Percentiles rank a stretch among this genome's conserved stretches.
phyloP scores from a whole-genome alignment of 78 protist genomes.

The Tieghemostelium lacteum region DNA sequence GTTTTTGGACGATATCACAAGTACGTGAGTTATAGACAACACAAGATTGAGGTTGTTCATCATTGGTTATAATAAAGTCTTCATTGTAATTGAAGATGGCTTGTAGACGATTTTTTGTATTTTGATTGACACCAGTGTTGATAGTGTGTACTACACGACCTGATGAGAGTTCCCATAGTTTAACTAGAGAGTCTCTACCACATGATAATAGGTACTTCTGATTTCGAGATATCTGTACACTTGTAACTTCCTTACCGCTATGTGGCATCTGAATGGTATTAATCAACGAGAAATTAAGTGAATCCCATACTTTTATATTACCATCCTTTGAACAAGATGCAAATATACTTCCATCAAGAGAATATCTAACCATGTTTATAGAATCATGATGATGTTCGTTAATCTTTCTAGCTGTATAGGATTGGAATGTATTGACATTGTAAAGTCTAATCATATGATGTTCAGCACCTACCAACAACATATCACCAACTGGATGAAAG shows the following conservation, averaged over 20 bases:
- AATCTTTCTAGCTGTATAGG: conserved; percentile 53
- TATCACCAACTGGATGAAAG: conserved; percentile 87
- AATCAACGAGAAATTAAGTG: conserved; percentile 33
- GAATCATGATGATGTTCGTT: conserved; percentile 84
- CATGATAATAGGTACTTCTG: conserved; percentile 82
- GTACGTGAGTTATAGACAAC: conserved; percentile 77
- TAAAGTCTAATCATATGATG: conserved; percentile 83
- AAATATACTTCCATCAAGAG: conserved; percentile 75
- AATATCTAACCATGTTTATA: conserved; percentile 76
- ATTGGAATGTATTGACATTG: conserved; percentile 78
- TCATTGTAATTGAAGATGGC: conserved; percentile 81
- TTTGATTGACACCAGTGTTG: conserved; percentile 41
- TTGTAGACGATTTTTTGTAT: conserved; percentile 55
- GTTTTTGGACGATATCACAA: conserved; percentile 60
- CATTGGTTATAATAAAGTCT: conserved; percentile 78
- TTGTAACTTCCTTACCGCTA: conserved; percentile 47
- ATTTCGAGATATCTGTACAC: conserved; percentile 69
- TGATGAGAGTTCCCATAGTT: conserved; percentile 83
- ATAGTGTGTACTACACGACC: conserved; percentile 62
- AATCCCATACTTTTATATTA: conserved; percentile 83
- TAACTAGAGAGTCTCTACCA: conserved; percentile 77
- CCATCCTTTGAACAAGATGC: conserved; percentile 81
- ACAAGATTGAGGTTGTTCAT: conserved; percentile 40
- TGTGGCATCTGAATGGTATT: conserved; percentile 65
- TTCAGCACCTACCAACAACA: conserved; percentile 83